Evolutionary conservation across 2,329 filamentous ascomycete genomes (phyloP).

Genomic region (Knoxdaviesia proteae): DNA sequence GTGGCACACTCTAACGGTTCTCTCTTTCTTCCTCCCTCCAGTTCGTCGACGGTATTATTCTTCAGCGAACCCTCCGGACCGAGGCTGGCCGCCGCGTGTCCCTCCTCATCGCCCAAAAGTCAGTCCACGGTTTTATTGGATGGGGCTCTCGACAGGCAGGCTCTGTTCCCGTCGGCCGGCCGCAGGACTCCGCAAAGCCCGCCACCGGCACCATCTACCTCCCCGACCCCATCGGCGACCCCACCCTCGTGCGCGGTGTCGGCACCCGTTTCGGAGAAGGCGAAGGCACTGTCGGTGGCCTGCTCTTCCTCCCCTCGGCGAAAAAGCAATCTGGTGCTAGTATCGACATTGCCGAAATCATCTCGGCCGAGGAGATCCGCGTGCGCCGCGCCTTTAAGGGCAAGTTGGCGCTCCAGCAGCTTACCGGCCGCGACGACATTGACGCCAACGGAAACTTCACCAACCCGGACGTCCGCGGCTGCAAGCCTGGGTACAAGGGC

Average conservation of each 20-base stretch:
- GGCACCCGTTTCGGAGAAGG: constrained; percentile 62
- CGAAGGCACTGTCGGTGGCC: constrained; percentile 56
- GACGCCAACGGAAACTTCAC: constrained; percentile 43
- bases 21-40: constrained; percentile 14
- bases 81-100: constrained; percentile 79
- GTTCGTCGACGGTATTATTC: constrained; percentile 88
- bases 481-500: constrained; percentile 46
- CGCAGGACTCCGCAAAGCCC: constrained; percentile 71
- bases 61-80: constrained; percentile 74
- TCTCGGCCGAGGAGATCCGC: constrained; percentile 59
- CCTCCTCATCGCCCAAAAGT: constrained; percentile 88
- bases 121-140: constrained; percentile 83
- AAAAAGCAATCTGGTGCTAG: constrained; percentile 60
- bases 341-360: constrained; percentile 64
- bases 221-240: constrained; percentile 69
- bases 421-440: constrained; percentile 62
- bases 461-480: constrained; percentile 30
- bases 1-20: background rate
- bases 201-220: constrained; percentile 68
- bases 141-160: constrained; percentile 68
- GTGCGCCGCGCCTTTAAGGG: constrained; percentile 78
- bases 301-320: constrained; percentile 68
- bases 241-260: constrained; percentile 56
- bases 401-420: constrained; percentile 51
- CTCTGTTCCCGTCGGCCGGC: constrained; percentile 78